Evolutionary conservation across 345 rosid genomes (phyloP).

Genomic region (Dovyalis caffra): DNA sequence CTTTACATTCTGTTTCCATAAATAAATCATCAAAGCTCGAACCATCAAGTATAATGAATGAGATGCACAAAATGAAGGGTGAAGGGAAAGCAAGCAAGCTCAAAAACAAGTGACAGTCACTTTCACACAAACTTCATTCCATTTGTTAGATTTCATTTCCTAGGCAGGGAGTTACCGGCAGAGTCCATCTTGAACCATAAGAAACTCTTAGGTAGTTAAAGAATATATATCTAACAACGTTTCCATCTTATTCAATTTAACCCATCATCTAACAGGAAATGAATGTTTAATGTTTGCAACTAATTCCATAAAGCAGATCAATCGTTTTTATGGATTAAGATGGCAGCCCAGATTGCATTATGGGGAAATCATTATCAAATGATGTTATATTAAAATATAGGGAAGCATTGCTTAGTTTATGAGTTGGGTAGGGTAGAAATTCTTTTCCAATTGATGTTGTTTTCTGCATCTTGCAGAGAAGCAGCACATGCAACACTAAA

Average conservation of each 20-base stretch:
- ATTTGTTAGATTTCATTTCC: too few species aligned
- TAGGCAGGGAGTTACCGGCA: neutral
- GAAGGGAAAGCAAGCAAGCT: neutral
- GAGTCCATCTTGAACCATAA: neutral
- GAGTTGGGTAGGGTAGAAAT: conserved; percentile 5
- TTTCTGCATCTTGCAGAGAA: neutral
- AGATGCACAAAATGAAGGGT: neutral
- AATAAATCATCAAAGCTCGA: neutral
- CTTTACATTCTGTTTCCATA: too few species aligned
- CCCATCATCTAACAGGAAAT: neutral
- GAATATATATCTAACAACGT: neutral
- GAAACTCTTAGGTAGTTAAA: too few species aligned
- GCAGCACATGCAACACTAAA: conserved; percentile 8
- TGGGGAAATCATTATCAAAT: neutral
- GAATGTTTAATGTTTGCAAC: neutral
- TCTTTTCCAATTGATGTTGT: neutral
- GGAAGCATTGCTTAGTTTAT: conserved; percentile 6
- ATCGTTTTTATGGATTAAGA: neutral
- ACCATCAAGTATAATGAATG: too few species aligned
- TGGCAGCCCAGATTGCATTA: neutral
- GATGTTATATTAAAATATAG: neutral
- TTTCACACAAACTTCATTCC: neutral
- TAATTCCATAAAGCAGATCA: neutral
- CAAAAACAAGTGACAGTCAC: neutral
- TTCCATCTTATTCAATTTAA: neutral